These are phyloP conservation scores for Penicillium capsulatum DNA, from an alignment of 2,329 filamentous ascomycete genomes.

Conservation along the genomic window DNA sequence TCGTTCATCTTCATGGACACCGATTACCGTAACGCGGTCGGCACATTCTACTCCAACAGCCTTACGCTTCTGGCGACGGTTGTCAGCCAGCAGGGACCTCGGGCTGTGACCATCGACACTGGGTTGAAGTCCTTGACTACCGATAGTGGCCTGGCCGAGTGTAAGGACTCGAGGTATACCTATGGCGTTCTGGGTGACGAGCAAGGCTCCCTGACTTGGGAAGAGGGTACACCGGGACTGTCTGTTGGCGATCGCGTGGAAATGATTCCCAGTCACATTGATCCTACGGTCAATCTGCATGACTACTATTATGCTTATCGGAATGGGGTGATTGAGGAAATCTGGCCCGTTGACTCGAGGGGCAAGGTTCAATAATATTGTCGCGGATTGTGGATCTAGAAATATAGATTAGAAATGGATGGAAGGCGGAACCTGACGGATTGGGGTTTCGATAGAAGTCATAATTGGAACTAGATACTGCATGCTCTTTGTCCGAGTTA, in stretches of 20 bases:
- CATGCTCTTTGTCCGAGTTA: no score
- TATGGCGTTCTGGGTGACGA: slow-evolving; percentile 49
- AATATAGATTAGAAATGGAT: no score
- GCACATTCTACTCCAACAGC: slow-evolving; percentile 48
- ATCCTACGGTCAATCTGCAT: slow-evolving; percentile 53
- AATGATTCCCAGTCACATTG: slow-evolving; percentile 54
- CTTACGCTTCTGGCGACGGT: slow-evolving; percentile 49
- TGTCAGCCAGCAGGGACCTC: slow-evolving; percentile 46
- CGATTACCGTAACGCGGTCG: slow-evolving; percentile 53
- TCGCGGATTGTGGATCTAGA: no score
- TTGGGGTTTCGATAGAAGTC: no score
- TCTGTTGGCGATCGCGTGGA: slow-evolving; percentile 47
- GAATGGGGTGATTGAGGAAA: slow-evolving; percentile 48
- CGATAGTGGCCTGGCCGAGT: slow-evolving; percentile 51
- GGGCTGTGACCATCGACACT: slow-evolving; percentile 47
- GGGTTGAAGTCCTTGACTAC: slow-evolving; percentile 52
- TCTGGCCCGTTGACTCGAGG: slow-evolving; percentile 50
- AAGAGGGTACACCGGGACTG: slow-evolving; percentile 38
- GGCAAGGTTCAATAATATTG: slow-evolving; percentile 54
- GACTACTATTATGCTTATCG: slow-evolving; percentile 51
- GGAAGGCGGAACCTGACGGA: no score
- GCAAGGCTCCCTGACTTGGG: slow-evolving; percentile 48
- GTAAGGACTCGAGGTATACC: slow-evolving; percentile 42
- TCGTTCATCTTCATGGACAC: slow-evolving; percentile 58
- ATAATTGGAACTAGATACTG: no score